phyloP scores from a whole-genome alignment of 768 basidiomycete genomes.

The Rhizopogon salebrosus region DNA sequence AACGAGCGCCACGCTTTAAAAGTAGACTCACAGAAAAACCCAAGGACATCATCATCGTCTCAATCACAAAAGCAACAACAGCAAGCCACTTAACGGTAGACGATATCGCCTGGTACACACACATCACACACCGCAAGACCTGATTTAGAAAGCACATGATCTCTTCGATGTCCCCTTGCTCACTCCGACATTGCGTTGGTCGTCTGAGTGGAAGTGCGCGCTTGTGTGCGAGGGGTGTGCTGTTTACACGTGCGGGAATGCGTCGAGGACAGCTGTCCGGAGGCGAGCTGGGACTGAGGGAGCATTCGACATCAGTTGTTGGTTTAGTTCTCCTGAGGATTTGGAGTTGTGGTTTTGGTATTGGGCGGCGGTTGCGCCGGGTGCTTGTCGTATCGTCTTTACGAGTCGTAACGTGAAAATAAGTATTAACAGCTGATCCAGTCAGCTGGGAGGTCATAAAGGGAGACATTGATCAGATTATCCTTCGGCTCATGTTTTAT shows the following conservation, averaged over 20 bases:
- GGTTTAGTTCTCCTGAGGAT: neutral
- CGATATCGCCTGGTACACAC: neutral
- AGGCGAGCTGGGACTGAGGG: neutral
- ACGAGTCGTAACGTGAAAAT: neutral
- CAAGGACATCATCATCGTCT: neutral
- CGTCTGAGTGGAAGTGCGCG: neutral
- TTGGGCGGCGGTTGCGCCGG: neutral
- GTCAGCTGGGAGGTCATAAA: slow-evolving; percentile 2
- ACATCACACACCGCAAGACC: neutral
- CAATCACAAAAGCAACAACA: slow-evolving; percentile 1
- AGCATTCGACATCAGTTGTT: neutral
- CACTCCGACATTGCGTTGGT: neutral
- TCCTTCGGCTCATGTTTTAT: neutral
- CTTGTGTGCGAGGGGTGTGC: neutral
- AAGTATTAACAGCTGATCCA: neutral
- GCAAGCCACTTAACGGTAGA: neutral
- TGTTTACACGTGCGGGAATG: neutral
- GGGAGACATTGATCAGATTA: neutral
- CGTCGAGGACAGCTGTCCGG: neutral
- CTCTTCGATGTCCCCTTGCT: slow-evolving; percentile 3
- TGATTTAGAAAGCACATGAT: slow-evolving; percentile 58
- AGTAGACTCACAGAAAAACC: neutral
- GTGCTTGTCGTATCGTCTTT: slow-evolving; percentile 1
- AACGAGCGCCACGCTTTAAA: neutral
- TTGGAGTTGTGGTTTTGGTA: neutral